Conservation (phyloP, 768 basidiomycete species). For the Tricholoma sp. region DNA sequence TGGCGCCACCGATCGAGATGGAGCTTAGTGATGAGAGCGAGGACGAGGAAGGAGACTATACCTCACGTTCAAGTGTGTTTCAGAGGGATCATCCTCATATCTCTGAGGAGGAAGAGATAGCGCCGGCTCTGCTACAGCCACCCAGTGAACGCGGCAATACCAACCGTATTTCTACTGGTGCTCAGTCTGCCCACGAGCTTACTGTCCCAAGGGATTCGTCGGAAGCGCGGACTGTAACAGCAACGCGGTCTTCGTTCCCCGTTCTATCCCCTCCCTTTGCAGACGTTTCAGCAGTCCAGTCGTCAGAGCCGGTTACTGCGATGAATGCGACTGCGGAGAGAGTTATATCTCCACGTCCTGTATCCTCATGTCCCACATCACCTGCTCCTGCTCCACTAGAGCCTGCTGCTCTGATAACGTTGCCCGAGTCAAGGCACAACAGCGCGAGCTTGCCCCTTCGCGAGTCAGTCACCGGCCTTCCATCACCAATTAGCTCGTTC, state of each 20-base stretch:
- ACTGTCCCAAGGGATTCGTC: constrained; percentile 24
- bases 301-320: not conserved
- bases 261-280: constrained; percentile 15
- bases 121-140: constrained; percentile 14
- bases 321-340: not conserved
- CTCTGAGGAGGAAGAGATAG: constrained; percentile 61
- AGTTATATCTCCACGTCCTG: not conserved
- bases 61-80: constrained; percentile 30
- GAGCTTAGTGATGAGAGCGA: constrained; percentile 81
- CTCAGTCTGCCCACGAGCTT: constrained; percentile 13
- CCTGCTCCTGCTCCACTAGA: constrained; percentile 26
- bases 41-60: constrained; percentile 46
- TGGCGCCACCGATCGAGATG: constrained; percentile 63
- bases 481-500: constrained; percentile 17
- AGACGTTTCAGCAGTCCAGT: not conserved
- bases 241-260: constrained; percentile 25
- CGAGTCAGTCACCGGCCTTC: constrained; percentile 22
- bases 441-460: constrained; percentile 21
- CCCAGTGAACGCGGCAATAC: constrained; percentile 3
- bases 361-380: constrained; percentile 17
- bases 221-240: constrained; percentile 34
- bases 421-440: constrained; percentile 12
- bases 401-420: constrained; percentile 15
- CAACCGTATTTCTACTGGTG: constrained; percentile 2
- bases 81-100: constrained; percentile 55